Evolutionary conservation across 768 basidiomycete species (phyloP).

Genomic region (Hypsizygus marmoreus): DNA sequence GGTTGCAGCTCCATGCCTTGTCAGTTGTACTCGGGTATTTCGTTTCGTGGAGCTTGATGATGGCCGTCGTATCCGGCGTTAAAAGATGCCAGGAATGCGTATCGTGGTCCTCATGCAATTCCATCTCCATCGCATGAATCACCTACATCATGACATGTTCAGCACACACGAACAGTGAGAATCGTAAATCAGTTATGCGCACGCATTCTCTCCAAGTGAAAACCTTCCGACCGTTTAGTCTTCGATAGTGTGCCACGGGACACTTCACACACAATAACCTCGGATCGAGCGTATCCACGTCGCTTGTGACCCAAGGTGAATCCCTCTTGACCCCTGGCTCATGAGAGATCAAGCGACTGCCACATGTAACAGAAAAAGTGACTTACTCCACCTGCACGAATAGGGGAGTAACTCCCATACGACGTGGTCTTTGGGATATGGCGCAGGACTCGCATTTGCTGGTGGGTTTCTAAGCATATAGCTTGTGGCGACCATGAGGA

Average conservation of each 20-base stretch:
- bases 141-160: too few relatives aligned
- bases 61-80: conserved; percentile 18
- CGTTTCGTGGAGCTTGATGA: conserved; percentile 23
- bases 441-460: too few relatives aligned
- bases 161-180: too few relatives aligned
- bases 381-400: too few relatives aligned
- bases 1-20: conserved; percentile 25
- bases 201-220: conserved; percentile 3
- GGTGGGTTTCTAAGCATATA: too few relatives aligned
- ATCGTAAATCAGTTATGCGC: too few relatives aligned
- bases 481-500: too few relatives aligned
- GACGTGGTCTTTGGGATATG: too few relatives aligned
- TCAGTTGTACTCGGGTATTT: conserved; percentile 13
- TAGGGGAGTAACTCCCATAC: too few relatives aligned
- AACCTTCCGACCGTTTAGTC: background rate
- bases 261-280: background rate
- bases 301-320: background rate
- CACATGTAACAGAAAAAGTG: too few relatives aligned
- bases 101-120: too few relatives aligned
- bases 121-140: too few relatives aligned
- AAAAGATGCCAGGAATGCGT: conserved; percentile 21
- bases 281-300: background rate
- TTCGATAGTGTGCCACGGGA: background rate
- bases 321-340: background rate
- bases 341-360: background rate